Percentiles rank a stretch among this genome's conserved stretches.
Conservation (phyloP, 768 basidiomycete genomes). For the Boletus bicolor region DNA sequence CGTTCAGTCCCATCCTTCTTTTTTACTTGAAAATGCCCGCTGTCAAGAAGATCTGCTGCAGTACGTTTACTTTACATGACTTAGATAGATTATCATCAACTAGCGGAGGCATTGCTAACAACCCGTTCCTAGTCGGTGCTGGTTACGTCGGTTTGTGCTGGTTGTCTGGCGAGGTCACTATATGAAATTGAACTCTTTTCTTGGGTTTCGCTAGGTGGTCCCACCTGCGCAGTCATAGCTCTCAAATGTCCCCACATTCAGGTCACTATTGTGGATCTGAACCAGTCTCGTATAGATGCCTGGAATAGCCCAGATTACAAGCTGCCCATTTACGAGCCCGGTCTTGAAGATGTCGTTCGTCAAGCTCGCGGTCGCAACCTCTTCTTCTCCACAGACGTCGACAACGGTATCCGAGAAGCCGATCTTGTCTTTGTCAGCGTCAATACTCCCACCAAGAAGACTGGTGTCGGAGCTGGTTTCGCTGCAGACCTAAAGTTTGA, state of each 20-base stretch:
- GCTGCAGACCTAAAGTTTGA: conserved; percentile 97
- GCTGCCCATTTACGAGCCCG: conserved; percentile 97
- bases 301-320: conserved; percentile 89
- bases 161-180: background rate
- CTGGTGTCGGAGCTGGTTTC: conserved; percentile 94
- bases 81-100: background rate
- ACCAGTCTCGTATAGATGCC: conserved; percentile 89
- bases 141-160: conserved; percentile 82
- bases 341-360: conserved; percentile 88
- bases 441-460: conserved; percentile 99
- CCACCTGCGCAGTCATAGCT: conserved; percentile 93
- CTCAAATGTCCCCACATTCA: conserved; percentile 88
- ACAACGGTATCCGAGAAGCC: conserved; percentile 88
- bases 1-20: too few species aligned
- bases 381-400: conserved; percentile 95
- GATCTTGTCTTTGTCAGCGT: conserved; percentile 98
- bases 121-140: conserved; percentile 60
- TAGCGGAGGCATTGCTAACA: conserved; percentile 2
- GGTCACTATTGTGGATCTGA: conserved; percentile 98
- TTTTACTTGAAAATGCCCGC: conserved; percentile 33
- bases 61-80: conserved; percentile 44
- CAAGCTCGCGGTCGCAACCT: conserved; percentile 89
- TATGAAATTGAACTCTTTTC: conserved; percentile 9
- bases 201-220: conserved; percentile 61
- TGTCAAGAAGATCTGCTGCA: conserved; percentile 85